Conservation (phyloP, 1,139 yeast species). For the Blastobotrys indianensis region DNA sequence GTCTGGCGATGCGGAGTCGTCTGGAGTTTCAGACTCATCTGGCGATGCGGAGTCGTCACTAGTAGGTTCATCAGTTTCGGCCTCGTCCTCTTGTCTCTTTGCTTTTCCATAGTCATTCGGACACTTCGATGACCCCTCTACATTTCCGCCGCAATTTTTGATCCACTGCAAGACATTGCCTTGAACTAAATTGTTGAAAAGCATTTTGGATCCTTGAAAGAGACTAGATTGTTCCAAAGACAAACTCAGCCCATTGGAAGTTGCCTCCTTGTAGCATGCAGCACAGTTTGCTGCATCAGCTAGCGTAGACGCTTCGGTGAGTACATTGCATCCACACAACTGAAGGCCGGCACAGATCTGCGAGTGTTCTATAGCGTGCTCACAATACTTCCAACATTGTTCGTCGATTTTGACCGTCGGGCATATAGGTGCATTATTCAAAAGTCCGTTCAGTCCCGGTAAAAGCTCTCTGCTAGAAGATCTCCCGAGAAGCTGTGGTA, state of each 20-base stretch:
- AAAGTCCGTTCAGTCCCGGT: no score
- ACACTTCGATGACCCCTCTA: conserved; percentile 3
- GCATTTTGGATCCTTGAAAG: conserved; percentile 18
- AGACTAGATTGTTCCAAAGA: conserved; percentile 20
- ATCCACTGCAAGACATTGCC: conserved; percentile 11
- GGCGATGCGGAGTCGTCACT: not conserved
- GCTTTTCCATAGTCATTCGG: conserved; percentile 1
- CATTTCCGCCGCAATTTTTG: conserved; percentile 4
- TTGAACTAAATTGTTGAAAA: conserved; percentile 23
- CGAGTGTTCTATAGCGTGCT: conserved; percentile 18
- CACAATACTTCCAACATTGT: conserved; percentile 24
- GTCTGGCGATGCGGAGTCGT: not conserved
- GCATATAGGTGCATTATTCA: no score
- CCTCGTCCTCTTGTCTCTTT: not conserved
- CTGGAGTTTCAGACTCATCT: not conserved
- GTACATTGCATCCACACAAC: conserved; percentile 5
- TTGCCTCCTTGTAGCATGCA: conserved; percentile 20
- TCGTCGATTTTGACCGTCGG: conserved; percentile 5
- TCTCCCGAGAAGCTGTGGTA: no score
- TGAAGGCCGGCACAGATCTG: conserved; percentile 13
- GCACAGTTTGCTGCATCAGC: conserved; percentile 18
- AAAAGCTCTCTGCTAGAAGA: no score
- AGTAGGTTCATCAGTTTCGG: not conserved
- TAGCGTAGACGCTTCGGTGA: conserved; percentile 3
- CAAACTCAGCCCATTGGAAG: conserved; percentile 17